Evolutionary conservation across 2,329 filamentous ascomycete species (phyloP), one percentile per base, ranked within the genome.

Genomic region (Trichophyton verrucosum): DNA sequence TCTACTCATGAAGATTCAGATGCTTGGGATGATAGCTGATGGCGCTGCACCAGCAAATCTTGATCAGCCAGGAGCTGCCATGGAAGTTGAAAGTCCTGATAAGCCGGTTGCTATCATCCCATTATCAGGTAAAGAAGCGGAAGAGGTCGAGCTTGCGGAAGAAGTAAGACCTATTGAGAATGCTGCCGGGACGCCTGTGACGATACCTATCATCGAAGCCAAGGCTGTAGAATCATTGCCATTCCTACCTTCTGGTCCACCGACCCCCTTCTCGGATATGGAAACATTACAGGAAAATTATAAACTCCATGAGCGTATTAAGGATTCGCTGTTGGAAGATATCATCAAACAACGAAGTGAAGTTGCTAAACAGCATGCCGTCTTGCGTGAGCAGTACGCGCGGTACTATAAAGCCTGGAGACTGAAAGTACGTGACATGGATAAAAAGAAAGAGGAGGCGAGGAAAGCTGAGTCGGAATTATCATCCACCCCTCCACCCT

Each of bases 401-500:
- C 64, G 68, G 3, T 65, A 71, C 55, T 80, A 78, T 66, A 76
- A 74, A 61, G 68, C 71, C 17, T 80, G 78, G 78, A 72, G 76
- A 58, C 60, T 76, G 30, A 68, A 70, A 27, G 70, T 79, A 6
- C 71, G 70, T 63, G 73, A 75, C 47, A 65, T 78, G 44, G 77
- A 79, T 64, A 72, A 72, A 42, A 66, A 70, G 49, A 75, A 74
- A 62, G 71, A 67, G 30, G 67, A 72, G 24, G 72, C 73, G 51
- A 69, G 70, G 57, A 68, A 71, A 38, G 62, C 69, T 49, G 74
- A 73, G 3, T 74, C 76, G 13, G 70, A 66, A 33, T 70, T 73
- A 13, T 72, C 71, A 3, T 72, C 71, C 17, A 70, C 72, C 1
- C 69, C 73, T 33, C 66, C 67, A 27, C 67, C 68, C 38, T 61